Evolutionary conservation across 352 stramenopile species (phyloP).

Genomic region (Hyaloperonospora brassicae): DNA sequence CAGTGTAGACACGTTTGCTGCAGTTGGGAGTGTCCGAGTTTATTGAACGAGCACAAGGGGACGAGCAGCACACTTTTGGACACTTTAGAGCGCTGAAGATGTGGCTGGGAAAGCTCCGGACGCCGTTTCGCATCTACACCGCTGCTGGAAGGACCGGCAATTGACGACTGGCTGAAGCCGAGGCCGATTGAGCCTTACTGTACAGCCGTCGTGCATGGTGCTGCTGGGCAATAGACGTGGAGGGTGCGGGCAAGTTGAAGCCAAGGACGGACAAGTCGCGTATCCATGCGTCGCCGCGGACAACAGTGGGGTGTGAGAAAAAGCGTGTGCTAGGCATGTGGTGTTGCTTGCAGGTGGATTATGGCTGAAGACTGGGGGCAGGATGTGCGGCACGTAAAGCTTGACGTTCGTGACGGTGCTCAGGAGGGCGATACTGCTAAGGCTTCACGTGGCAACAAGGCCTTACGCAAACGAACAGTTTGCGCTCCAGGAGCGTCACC

Average conservation of each 20-base stretch:
- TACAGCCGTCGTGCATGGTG: constrained; percentile 26
- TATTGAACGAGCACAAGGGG: constrained; percentile 66
- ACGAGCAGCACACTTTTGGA: constrained; percentile 82
- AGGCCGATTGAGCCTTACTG: constrained; percentile 47
- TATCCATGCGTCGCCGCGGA: constrained; percentile 57
- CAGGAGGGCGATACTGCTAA: neutral
- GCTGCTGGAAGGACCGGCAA: constrained; percentile 37
- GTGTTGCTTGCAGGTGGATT: constrained; percentile 54
- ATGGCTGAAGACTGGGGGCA: constrained; percentile 70
- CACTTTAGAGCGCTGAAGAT: constrained; percentile 81
- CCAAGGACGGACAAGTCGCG: constrained; percentile 28
- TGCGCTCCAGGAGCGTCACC: too few species aligned
- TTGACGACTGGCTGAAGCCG: constrained; percentile 71
- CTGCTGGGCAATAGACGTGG: constrained; percentile 8
- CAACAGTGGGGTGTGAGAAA: constrained; percentile 32
- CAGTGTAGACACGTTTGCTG: constrained; percentile 72
- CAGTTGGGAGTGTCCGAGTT: constrained; percentile 80
- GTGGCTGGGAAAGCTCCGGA: constrained; percentile 71
- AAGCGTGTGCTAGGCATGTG: constrained; percentile 41
- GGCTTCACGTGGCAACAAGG: constrained; percentile 33
- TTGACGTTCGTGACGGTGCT: constrained; percentile 33
- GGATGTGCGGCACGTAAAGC: constrained; percentile 75
- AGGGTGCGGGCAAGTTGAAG: constrained; percentile 14
- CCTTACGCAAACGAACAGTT: too few species aligned
- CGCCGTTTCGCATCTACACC: constrained; percentile 41